These are phyloP conservation scores for Naganishia sp. DNA, from an alignment of 1,284 basidiomycete genomes.

Conservation along the genomic window DNA sequence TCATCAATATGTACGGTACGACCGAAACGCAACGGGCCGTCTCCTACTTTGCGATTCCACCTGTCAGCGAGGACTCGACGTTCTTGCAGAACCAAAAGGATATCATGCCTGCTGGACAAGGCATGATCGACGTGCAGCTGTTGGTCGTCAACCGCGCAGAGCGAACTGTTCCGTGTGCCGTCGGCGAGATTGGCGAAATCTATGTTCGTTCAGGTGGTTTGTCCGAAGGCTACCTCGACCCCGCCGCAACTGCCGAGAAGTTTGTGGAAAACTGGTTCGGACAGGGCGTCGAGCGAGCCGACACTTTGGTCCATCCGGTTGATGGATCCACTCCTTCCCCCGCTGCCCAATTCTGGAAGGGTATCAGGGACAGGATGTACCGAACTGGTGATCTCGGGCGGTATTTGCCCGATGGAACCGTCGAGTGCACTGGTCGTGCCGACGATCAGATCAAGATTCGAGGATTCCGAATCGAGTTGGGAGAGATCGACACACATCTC, in stretches of 20 bases:
- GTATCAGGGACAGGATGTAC: slow-evolving; percentile 98
- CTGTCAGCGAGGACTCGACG: slow-evolving; percentile 77
- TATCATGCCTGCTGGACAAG: slow-evolving; percentile 95
- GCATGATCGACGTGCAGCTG: slow-evolving; percentile 98
- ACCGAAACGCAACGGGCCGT: slow-evolving; percentile 99
- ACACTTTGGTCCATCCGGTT: slow-evolving; percentile 69
- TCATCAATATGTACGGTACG: slow-evolving; percentile 99
- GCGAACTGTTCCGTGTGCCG: slow-evolving; percentile 80
- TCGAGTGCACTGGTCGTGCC: slow-evolving; percentile 95
- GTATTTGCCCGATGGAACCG: slow-evolving; percentile 88
- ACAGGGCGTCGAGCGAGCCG: slow-evolving; percentile 60
- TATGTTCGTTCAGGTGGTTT: slow-evolving; percentile 96
- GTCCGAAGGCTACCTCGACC: slow-evolving; percentile 91
- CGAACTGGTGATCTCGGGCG: slow-evolving; percentile 94
- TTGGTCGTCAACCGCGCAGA: slow-evolving; percentile 95
- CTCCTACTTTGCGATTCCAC: slow-evolving; percentile 93
- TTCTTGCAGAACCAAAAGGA: slow-evolving; percentile 96
- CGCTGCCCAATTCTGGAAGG: slow-evolving; percentile 81
- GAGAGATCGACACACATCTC: slow-evolving; percentile 96
- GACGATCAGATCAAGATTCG: slow-evolving; percentile 99
- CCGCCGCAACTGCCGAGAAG: slow-evolving; percentile 81
- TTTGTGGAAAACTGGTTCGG: slow-evolving; percentile 93
- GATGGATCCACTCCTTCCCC: slow-evolving; percentile 75
- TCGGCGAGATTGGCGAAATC: slow-evolving; percentile 98
- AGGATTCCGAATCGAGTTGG: slow-evolving; percentile 97